Conservation (phyloP, 345 rosid species). For the Murraya koenigii region DNA sequence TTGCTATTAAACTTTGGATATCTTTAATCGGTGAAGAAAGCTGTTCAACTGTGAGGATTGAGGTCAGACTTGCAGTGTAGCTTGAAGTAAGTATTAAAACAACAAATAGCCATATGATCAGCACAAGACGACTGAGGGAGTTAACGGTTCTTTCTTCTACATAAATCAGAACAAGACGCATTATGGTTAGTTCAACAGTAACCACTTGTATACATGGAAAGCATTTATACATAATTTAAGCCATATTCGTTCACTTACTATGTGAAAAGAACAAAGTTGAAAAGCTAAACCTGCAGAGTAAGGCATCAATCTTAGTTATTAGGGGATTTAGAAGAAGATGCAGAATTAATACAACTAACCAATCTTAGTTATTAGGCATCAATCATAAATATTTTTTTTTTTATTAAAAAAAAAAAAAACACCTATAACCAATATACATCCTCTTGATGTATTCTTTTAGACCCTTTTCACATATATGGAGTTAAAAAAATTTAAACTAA, state of each 20-base stretch:
- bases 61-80: conserved; percentile 29
- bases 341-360: background rate
- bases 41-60: conserved; percentile 21
- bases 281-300: conserved; percentile 22
- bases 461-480: background rate
- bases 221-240: too few relatives aligned
- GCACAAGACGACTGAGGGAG: conserved; percentile 12
- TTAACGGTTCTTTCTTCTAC: conserved; percentile 12
- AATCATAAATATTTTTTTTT: too few relatives aligned
- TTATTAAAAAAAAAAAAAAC: too few relatives aligned
- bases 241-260: conserved; percentile 7
- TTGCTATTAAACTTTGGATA: background rate
- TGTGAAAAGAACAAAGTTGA: conserved; percentile 20
- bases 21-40: conserved; percentile 9
- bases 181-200: background rate
- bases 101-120: conserved; percentile 20
- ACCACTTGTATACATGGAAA: background rate
- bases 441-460: background rate
- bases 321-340: background rate
- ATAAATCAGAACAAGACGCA: background rate
- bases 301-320: background rate
- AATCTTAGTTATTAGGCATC: too few relatives aligned
- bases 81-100: conserved; percentile 25
- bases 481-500: background rate
- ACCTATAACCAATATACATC: background rate